A percentile compares a stretch with the other conserved stretches of the same genome.
Conservation (phyloP, 129 eudicot species). For the Calendula officinalis region DNA sequence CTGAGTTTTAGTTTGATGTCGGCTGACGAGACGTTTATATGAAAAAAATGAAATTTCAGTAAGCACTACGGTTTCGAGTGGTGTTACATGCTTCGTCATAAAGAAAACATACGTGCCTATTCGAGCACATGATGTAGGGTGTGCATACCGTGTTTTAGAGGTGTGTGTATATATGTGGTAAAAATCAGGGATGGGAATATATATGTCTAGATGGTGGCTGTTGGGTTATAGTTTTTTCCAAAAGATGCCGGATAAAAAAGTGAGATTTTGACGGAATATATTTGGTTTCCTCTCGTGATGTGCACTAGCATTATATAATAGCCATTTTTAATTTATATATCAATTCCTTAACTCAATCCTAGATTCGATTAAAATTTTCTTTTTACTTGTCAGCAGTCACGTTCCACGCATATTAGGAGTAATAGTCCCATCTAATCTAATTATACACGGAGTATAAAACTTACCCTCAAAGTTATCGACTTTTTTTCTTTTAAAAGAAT, state of each 20-base stretch:
- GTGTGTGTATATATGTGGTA: constrained; percentile 12
- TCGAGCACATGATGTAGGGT: background rate
- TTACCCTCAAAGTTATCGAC: constrained; percentile 8
- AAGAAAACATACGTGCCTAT: background rate
- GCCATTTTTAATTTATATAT: constrained; percentile 18
- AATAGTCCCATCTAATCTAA: background rate
- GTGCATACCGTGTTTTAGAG: constrained; percentile 21
- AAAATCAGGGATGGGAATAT: constrained; percentile 27
- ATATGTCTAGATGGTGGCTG: constrained; percentile 21
- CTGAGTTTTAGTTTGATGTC: too few species aligned
- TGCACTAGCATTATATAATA: constrained; percentile 19
- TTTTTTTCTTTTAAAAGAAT: background rate
- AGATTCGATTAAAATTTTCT: constrained; percentile 19
- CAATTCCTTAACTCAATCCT: constrained; percentile 36
- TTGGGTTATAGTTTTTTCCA: constrained; percentile 22
- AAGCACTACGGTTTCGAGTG: too few species aligned
- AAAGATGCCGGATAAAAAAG: constrained; percentile 33
- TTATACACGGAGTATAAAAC: too few species aligned
- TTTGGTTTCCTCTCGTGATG: constrained; percentile 41
- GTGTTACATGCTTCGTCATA: background rate
- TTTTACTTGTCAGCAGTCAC: constrained; percentile 33
- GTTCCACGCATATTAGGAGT: constrained; percentile 6
- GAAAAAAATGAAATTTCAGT: too few species aligned
- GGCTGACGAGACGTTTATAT: too few species aligned
- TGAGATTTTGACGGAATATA: constrained; percentile 37